These are phyloP conservation scores for Pyricularia sp. DNA, from an alignment of 2,329 filamentous ascomycete genomes.

Conservation along the genomic window DNA sequence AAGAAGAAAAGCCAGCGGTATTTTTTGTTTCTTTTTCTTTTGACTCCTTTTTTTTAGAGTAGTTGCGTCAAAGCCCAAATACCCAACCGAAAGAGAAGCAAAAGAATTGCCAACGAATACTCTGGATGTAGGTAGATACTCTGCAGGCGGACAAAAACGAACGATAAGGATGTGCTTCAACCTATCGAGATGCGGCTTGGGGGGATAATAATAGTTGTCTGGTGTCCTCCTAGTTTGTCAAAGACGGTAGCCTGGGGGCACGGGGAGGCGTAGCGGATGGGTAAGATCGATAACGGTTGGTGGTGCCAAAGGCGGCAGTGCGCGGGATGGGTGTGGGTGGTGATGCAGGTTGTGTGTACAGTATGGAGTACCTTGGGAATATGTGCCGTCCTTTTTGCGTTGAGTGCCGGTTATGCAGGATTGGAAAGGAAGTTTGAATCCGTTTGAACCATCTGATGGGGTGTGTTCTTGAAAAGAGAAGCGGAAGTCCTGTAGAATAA, in stretches of 20 bases:
- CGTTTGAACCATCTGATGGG: background rate
- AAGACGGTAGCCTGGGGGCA: background rate
- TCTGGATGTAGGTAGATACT: background rate
- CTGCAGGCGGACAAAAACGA: background rate
- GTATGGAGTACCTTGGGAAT: background rate
- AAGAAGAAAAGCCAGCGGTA: background rate
- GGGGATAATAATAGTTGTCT: background rate
- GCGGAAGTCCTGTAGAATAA: background rate
- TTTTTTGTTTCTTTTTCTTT: background rate
- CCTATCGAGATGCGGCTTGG: background rate
- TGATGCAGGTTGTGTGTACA: background rate
- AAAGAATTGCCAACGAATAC: too few relatives aligned
- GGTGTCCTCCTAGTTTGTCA: background rate
- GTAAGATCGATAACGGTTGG: background rate
- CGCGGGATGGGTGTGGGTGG: background rate
- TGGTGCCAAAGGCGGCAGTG: background rate
- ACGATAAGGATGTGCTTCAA: background rate
- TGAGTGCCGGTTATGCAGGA: background rate
- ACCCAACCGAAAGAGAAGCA: background rate
- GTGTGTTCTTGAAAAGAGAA: background rate
- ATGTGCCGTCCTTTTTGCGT: background rate
- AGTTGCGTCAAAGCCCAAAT: background rate
- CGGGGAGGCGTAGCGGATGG: background rate
- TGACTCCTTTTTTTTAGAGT: background rate
- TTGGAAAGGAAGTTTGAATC: background rate